A percentile compares a stretch with the other conserved stretches of the same genome.
Evolutionary conservation across 441 rosid species (phyloP).

Genomic region (Pelargonium australe): DNA sequence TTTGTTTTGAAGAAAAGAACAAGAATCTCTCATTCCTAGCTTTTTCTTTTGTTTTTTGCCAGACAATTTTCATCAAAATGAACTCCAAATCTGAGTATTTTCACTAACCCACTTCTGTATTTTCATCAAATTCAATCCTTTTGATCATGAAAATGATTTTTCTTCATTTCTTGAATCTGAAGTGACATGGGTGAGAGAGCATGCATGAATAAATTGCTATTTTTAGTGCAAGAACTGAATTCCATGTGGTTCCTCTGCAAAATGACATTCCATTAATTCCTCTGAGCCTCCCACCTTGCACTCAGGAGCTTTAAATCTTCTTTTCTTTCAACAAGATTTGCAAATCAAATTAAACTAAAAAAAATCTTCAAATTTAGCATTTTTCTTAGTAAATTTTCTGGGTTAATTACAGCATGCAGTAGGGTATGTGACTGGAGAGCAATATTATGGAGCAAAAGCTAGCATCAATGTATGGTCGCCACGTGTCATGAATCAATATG

Average conservation of each 20-base stretch:
- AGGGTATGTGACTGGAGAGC: slow-evolving; percentile 78
- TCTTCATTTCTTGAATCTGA: no score
- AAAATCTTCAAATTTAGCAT: neutral
- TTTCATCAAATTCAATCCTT: neutral
- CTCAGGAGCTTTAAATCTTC: neutral
- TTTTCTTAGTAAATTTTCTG: neutral
- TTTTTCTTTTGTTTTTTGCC: no score
- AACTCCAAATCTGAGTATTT: no score
- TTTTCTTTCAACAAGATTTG: neutral
- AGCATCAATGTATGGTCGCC: slow-evolving; percentile 97
- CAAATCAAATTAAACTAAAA: neutral
- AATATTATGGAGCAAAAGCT: slow-evolving; percentile 92
- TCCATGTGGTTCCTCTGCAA: neutral
- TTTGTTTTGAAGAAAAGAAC: neutral
- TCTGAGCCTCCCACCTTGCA: no score
- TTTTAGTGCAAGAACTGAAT: neutral
- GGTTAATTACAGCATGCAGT: slow-evolving; percentile 73
- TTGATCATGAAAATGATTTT: neutral
- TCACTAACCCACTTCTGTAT: no score
- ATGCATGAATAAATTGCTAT: neutral
- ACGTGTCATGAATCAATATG: slow-evolving; percentile 60
- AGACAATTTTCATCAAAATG: no score
- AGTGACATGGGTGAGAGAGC: neutral
- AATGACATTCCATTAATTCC: no score
- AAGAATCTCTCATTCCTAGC: neutral